Conservation (phyloP, 371 early-diverging fungal species). For the Mucor circinelloides region DNA sequence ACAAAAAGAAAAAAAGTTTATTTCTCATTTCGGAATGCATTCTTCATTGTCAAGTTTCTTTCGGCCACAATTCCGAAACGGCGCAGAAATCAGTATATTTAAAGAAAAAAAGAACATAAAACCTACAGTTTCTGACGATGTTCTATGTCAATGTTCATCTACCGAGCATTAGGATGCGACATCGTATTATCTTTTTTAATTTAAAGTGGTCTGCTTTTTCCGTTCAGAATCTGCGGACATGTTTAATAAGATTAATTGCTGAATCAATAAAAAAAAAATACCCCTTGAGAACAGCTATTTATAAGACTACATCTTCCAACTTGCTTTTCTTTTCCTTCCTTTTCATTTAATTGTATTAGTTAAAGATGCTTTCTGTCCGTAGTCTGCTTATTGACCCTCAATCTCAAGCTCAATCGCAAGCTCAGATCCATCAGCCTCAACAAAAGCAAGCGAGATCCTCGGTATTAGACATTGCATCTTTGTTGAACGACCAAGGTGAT, state of each 20-base stretch:
- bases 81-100: neutral
- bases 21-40: no score
- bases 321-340: neutral
- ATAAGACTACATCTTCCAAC: neutral
- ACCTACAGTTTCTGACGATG: neutral
- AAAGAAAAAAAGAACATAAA: neutral
- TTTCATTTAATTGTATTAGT: neutral
- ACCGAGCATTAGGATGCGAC: neutral
- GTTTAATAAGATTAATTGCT: neutral
- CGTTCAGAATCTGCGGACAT: neutral
- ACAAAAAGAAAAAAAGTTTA: no score
- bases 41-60: no score
- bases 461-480: conserved; percentile 6
- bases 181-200: neutral
- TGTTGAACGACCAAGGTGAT: neutral
- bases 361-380: conserved; percentile 4
- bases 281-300: neutral
- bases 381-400: neutral
- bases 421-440: neutral
- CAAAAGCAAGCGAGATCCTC: neutral
- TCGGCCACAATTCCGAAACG: neutral
- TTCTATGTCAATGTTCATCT: neutral
- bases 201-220: neutral
- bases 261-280: neutral
- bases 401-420: neutral